Evolutionary conservation across 139 green algal species (phyloP), one percentile per base, ranked within the genome.

Genomic region (Edaphochlamys debaryana): DNA sequence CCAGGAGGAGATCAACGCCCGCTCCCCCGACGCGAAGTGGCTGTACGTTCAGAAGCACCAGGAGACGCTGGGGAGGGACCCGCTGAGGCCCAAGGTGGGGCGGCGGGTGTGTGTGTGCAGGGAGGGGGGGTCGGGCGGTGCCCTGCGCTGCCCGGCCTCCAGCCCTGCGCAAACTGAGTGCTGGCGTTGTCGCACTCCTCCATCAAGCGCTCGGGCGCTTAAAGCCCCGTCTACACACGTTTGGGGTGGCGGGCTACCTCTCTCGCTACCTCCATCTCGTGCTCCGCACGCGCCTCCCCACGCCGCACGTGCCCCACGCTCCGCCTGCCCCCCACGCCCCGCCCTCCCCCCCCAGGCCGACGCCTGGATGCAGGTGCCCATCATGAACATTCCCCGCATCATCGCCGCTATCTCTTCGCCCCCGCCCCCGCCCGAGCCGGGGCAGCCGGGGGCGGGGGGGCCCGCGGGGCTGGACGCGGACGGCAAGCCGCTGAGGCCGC

Each of bases 341-440:
- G 13, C 45, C 45, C 9, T 54, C 45, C 45, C 45, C 45, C 45
- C 45, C 45, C 45, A 54, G 41, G 34, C 40, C 3, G 41, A 67
- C 38, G 40, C 68, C 32, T 90, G 86, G 80, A 48, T 84, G 22
- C 56, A 68, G 17, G 73, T 90, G 40, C 87, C 87, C 36, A 81
- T 91, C 41, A 91, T 87, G 79, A 67, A 88, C 72, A 86, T 91
- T 23, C 87, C 87, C 7, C 79, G 83, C 36, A 86, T 91, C 83
- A 87, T 91, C 56, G 87, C 82, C 23, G 87, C 87, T 25, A 91
- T 91, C 48, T 79, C 48, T 64, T 85, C 66, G 42, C 82, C 87
- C 22, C 87, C 87, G 34, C 71, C 87, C 11, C 73, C 87, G 71
- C 27, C 70, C 70, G 2, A 63, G 19, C 17, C 25, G 25, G 37